phyloP scores from a whole-genome alignment of 176 grass and related monocot species.

The Olyra latifolia region DNA sequence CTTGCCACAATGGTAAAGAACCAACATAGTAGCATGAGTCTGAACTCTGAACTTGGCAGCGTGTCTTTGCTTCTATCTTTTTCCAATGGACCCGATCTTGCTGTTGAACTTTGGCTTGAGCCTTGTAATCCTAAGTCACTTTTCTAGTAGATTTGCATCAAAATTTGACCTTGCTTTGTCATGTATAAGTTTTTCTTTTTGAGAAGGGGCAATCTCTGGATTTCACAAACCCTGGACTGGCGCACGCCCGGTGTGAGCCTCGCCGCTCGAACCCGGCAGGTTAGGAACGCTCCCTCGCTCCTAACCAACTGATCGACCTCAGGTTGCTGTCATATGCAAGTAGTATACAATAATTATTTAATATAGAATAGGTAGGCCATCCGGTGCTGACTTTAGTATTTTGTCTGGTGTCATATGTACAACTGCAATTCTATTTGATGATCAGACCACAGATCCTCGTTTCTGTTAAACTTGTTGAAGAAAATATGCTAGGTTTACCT shows the following conservation, averaged over 20 bases:
- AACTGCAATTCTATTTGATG: neutral
- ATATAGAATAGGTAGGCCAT: neutral
- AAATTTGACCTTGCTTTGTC: constrained; percentile 6
- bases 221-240: no score
- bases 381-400: neutral
- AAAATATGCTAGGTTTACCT: neutral
- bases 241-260: no score
- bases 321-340: neutral
- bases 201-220: no score
- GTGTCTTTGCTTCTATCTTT: constrained; percentile 2
- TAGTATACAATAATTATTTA: neutral
- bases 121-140: neutral
- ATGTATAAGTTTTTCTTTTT: neutral
- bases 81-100: constrained; percentile 8
- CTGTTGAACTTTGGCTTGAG: constrained; percentile 14
- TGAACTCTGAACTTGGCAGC: constrained; percentile 10
- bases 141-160: neutral
- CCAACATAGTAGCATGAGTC: neutral
- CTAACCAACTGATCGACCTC: no score
- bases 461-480: neutral
- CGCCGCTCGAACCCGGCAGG: no score
- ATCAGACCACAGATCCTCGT: neutral
- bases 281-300: no score
- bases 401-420: neutral
- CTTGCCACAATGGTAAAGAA: neutral